Evolutionary conservation across 768 basidiomycete species (phyloP), one percentile per base, ranked within the genome.

Genomic region (Macrolepiota dolichaula): DNA sequence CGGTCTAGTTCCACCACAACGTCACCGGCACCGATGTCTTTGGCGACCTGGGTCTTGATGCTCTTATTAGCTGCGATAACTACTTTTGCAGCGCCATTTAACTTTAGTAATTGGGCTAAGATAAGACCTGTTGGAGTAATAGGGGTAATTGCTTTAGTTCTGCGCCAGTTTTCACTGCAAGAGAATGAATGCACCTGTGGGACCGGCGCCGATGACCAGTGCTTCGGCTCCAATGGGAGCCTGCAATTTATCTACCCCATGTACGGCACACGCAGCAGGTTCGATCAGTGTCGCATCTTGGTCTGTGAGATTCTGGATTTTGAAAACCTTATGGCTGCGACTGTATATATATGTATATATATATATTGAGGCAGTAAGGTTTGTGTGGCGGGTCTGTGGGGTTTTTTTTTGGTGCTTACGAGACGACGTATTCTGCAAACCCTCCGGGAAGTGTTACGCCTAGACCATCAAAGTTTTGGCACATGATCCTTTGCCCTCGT

Each of bases 11-110:
- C 92, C 67, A 94, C 80, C 71, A 94, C 95, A 68, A 89, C 90
- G 69, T 96, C 92, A 10, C 77, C 94, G 1, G 87, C 88, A 11
- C 91, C 82, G 37, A 96, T 80, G 66, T 90, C 73, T 71, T 86
- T 86, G 9, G 94, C 94, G 59, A 94, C 85, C 58, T 93, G 84
- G 81, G 89, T 93, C 81, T 96, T 96, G 69, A 94, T 83, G 42
- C 93, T 92, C 72, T 92, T 91, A 75, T 94, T 94, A 29, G 91
- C 91, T 1, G 92, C 93, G 59, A 96, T 85, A 51, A 91, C 90
- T 58, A 95, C 84, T 62, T 83, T 82, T 19, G 82, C 76, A 13
- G 94, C 94, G 40, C 94, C 94, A 70, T 94, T 95, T 42, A 92
- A 78, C 73, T 92, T 94, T 62, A 96, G 78, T 24, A 96, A 79